phyloP scores from a whole-genome alignment of 2,329 filamentous ascomycete species.

The Leptographium radiaticola region DNA sequence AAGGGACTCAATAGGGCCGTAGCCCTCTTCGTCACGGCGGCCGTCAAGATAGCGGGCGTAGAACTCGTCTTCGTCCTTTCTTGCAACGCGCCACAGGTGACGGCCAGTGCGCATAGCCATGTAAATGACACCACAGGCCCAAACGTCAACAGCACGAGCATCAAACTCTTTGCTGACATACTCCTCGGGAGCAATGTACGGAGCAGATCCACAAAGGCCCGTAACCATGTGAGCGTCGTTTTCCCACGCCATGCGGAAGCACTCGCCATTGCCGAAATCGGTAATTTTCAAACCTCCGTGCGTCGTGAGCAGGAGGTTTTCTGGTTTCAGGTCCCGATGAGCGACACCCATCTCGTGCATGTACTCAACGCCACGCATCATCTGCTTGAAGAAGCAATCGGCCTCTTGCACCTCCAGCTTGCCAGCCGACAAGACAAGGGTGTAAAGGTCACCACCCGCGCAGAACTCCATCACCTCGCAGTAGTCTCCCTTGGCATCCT shows the following conservation, averaged over 20 bases:
- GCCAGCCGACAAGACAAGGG: slow-evolving; percentile 75
- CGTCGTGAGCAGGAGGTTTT: slow-evolving; percentile 87
- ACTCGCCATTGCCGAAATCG: slow-evolving; percentile 97
- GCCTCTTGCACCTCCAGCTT: slow-evolving; percentile 88
- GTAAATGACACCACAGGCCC: slow-evolving; percentile 97
- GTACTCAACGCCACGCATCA: slow-evolving; percentile 98
- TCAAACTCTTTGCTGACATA: slow-evolving; percentile 94
- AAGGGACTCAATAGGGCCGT: slow-evolving; percentile 88
- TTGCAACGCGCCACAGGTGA: slow-evolving; percentile 93
- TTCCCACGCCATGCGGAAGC: slow-evolving; percentile 99
- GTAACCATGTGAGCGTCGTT: slow-evolving; percentile 97
- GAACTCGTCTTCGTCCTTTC: slow-evolving; percentile 94
- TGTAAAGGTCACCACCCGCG: slow-evolving; percentile 90
- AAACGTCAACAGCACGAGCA: slow-evolving; percentile 92
- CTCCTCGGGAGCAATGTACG: slow-evolving; percentile 95
- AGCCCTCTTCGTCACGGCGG: slow-evolving; percentile 85
- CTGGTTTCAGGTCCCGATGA: slow-evolving; percentile 90
- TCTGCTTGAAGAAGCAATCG: slow-evolving; percentile 97
- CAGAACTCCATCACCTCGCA: slow-evolving; percentile 99
- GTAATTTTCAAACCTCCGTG: slow-evolving; percentile 93
- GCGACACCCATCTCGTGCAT: slow-evolving; percentile 99
- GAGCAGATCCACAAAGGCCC: slow-evolving; percentile 88
- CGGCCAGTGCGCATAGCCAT: slow-evolving; percentile 98
- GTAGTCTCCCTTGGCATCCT: slow-evolving; percentile 93
- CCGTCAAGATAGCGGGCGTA: slow-evolving; percentile 91